These are phyloP conservation scores for Hanseniaspora meyeri DNA, from an alignment of 805 yeast species.

Conservation along the genomic window DNA sequence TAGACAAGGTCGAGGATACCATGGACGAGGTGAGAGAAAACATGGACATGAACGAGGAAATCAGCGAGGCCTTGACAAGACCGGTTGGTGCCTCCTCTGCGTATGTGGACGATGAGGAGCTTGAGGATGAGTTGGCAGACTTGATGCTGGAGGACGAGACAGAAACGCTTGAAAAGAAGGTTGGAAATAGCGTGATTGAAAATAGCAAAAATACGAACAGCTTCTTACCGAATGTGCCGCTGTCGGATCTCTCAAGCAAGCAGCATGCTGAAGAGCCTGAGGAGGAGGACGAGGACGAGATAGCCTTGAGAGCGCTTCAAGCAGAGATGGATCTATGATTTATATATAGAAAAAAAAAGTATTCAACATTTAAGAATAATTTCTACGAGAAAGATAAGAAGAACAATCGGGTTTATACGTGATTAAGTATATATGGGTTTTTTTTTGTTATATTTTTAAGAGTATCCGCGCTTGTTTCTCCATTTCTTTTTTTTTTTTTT, in stretches of 20 bases:
- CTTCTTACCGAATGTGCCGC: constrained; percentile 13
- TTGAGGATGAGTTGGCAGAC: constrained; percentile 84
- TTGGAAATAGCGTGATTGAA: constrained; percentile 3
- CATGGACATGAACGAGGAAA: constrained; percentile 87
- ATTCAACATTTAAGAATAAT: no score
- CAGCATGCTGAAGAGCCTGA: constrained; percentile 28
- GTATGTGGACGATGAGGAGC: constrained; percentile 72
- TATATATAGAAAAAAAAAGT: no score
- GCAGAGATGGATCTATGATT: constrained; percentile 71
- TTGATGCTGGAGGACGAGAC: constrained; percentile 73
- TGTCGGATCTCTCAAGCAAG: constrained; percentile 15
- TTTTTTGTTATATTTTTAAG: no score
- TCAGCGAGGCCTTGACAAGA: constrained; percentile 88
- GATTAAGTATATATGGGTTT: no score
- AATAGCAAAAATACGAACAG: constrained; percentile 6
- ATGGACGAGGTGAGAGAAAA: constrained; percentile 98
- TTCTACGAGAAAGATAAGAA: no score
- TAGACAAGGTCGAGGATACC: constrained; percentile 91
- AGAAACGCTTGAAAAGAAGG: constrained; percentile 35
- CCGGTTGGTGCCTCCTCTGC: constrained; percentile 62
- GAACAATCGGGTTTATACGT: background rate
- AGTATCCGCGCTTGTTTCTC: background rate
- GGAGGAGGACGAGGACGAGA: constrained; percentile 71
- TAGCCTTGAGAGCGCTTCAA: constrained; percentile 65
- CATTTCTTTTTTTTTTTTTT: background rate